Evolutionary conservation across 75 land plant species (phyloP).

Genomic region (Larix kaempferi): DNA sequence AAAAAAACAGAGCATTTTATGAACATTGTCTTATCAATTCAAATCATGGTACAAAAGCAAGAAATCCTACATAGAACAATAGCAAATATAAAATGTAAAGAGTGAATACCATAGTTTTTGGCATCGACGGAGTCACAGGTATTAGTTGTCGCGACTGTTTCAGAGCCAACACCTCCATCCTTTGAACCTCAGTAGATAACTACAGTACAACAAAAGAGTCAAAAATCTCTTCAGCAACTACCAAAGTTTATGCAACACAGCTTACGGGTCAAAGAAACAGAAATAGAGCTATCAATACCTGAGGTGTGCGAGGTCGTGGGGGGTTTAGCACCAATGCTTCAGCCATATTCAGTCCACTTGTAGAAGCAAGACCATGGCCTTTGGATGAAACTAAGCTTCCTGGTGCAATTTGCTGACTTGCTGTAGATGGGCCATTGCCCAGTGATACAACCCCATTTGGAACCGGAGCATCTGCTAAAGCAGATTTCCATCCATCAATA

Average conservation of each 20-base stretch:
- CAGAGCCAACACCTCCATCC: slow-evolving; percentile 71
- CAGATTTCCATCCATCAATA: slow-evolving; percentile 80
- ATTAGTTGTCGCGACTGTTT: slow-evolving; percentile 71
- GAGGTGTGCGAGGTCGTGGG: slow-evolving; percentile 58
- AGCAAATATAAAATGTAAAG: background rate
- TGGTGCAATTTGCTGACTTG: slow-evolving; percentile 19
- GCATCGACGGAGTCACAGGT: slow-evolving; percentile 76
- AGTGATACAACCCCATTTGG: slow-evolving; percentile 25
- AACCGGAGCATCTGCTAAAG: slow-evolving; percentile 70
- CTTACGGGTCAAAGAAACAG: background rate
- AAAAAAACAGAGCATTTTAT: background rate
- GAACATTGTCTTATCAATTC: no score
- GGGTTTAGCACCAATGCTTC: slow-evolving; percentile 83
- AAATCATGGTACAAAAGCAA: background rate
- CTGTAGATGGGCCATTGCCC: slow-evolving; percentile 16
- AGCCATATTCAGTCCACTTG: slow-evolving; percentile 75
- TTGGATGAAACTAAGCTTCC: slow-evolving; percentile 13
- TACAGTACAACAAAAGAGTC: slow-evolving; percentile 16
- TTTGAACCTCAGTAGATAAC: slow-evolving; percentile 61
- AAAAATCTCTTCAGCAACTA: background rate
- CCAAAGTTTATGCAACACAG: slow-evolving; percentile 5
- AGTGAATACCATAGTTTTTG: slow-evolving; percentile 50
- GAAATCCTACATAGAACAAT: background rate
- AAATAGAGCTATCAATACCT: slow-evolving; percentile 40
- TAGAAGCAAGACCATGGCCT: slow-evolving; percentile 13